A percentile compares a stretch with the other conserved stretches of the same genome.
phyloP scores from a whole-genome alignment of 257 asterid genomes.

The Solanum sejunctum region DNA sequence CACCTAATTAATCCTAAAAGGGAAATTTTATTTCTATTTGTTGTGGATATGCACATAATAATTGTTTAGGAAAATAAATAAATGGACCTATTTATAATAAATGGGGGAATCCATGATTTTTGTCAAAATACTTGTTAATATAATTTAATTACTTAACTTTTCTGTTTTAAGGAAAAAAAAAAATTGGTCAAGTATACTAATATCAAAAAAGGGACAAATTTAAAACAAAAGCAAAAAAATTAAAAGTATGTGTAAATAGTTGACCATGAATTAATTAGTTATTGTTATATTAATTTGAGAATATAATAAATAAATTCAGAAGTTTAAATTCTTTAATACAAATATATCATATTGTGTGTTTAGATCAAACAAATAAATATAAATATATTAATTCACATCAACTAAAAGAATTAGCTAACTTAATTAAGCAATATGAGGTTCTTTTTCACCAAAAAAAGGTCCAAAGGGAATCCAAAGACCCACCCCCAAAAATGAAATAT shows the following conservation, averaged over 20 bases:
- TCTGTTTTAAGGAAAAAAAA: rapidly evolving
- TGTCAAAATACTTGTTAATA: too few species aligned
- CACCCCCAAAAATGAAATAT: too few species aligned
- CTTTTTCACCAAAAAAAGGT: not conserved
- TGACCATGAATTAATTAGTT: too few species aligned
- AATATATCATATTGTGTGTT: too few species aligned
- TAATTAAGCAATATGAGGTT: not conserved
- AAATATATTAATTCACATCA: not conserved
- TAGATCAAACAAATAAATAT: too few species aligned
- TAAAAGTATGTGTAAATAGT: too few species aligned
- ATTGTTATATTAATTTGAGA: too few species aligned
- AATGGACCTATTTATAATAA: not conserved
- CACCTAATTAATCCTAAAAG: not conserved
- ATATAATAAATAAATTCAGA: too few species aligned
- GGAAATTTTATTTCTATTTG: not conserved
- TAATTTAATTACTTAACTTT: not conserved
- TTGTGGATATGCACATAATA: not conserved
- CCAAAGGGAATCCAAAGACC: not conserved
- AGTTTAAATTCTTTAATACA: too few species aligned
- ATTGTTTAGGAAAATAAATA: not conserved
- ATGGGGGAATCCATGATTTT: too few species aligned
- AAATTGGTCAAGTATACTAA: not conserved
- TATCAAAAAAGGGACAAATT: not conserved
- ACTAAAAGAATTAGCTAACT: not conserved
- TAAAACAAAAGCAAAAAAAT: not conserved